Conservation (phyloP, 2,329 filamentous ascomycete genomes). For the Dactylellina cionopaga region DNA sequence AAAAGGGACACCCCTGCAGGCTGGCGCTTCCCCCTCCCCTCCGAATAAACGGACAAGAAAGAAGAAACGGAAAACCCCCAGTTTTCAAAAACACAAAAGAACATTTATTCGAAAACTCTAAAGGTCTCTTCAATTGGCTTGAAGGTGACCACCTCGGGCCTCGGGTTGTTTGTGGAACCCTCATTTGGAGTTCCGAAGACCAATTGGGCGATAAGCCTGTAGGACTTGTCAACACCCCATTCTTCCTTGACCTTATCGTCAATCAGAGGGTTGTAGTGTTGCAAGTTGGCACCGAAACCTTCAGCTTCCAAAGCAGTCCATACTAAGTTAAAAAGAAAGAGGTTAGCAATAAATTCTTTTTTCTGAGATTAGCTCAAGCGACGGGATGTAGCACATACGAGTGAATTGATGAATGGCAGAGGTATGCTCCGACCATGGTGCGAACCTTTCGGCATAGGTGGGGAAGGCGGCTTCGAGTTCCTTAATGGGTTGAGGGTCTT, state of each 20-base stretch:
- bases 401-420: constrained; percentile 83
- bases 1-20: too few species aligned
- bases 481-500: constrained; percentile 75
- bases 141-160: constrained; percentile 65
- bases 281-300: constrained; percentile 85
- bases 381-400: constrained; percentile 58
- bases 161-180: constrained; percentile 68
- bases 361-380: background rate
- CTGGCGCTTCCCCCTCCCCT: too few species aligned
- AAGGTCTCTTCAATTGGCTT: constrained; percentile 67
- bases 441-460: constrained; percentile 81
- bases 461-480: constrained; percentile 75
- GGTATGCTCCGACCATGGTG: constrained; percentile 78
- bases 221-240: constrained; percentile 77
- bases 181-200: constrained; percentile 77
- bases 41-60: too few species aligned
- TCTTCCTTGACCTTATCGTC: constrained; percentile 74
- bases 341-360: background rate
- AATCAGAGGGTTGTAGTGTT: constrained; percentile 92
- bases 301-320: constrained; percentile 86
- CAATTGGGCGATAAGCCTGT: constrained; percentile 83
- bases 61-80: too few species aligned
- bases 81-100: background rate
- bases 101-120: constrained; percentile 42
- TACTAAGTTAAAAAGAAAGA: constrained; percentile 61